phyloP scores from a whole-genome alignment of 73 alveolate genomes.

The Diophrys sp. region DNA sequence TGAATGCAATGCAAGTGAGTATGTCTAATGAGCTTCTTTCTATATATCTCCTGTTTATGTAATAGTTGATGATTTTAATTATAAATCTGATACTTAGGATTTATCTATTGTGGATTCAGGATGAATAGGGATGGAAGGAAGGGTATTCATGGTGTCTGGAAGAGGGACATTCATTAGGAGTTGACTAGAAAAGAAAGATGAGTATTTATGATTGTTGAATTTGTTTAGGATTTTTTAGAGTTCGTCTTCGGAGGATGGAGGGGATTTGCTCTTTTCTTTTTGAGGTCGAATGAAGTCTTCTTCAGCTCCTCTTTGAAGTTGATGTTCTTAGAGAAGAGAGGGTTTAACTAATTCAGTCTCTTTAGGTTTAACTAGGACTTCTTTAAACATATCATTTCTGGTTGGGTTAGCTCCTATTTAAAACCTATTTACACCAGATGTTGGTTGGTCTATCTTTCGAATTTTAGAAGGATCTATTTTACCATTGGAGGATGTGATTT shows the following conservation, averaged over 20 bases:
- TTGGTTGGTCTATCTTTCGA: background rate
- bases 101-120: slow-evolving; percentile 51
- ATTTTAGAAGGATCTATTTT: background rate
- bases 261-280: slow-evolving; percentile 3
- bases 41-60: slow-evolving; percentile 91
- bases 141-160: slow-evolving; percentile 97
- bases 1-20: slow-evolving; percentile 61
- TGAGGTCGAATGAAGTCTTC: slow-evolving; percentile 14
- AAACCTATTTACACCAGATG: background rate
- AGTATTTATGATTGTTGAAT: slow-evolving; percentile 1
- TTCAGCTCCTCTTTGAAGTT: slow-evolving; percentile 12
- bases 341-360: slow-evolving; percentile 35
- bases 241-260: slow-evolving; percentile 14
- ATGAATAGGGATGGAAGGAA: slow-evolving; percentile 93
- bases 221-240: slow-evolving; percentile 22
- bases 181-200: background rate
- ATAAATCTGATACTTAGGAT: slow-evolving; percentile 55
- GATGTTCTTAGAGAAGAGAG: no score
- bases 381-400: slow-evolving; percentile 21
- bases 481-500: background rate
- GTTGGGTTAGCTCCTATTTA: background rate
- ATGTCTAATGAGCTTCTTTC: slow-evolving; percentile 97
- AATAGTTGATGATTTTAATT: slow-evolving; percentile 93
- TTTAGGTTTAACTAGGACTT: slow-evolving; percentile 33
- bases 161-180: slow-evolving; percentile 91